These are phyloP conservation scores for Crucibulum laeve DNA, from an alignment of 768 basidiomycete genomes.

Conservation along the genomic window DNA sequence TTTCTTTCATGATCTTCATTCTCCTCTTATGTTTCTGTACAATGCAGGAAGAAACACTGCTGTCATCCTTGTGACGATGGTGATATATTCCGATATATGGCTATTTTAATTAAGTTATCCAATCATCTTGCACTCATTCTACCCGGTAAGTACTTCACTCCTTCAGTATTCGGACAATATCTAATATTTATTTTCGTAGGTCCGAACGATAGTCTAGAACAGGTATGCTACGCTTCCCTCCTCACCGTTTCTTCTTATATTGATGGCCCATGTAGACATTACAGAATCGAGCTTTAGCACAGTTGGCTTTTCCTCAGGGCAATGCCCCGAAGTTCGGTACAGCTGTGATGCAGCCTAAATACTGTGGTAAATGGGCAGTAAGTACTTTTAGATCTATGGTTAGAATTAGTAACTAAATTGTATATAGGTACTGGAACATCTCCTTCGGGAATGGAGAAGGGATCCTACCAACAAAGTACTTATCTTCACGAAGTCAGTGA, in stretches of 20 bases:
- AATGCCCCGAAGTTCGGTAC: conserved; percentile 54
- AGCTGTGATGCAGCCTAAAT: conserved; percentile 57
- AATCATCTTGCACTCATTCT: conserved; percentile 88
- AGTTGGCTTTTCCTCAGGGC: conserved; percentile 58
- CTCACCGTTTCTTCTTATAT: background rate
- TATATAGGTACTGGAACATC: conserved; percentile 56
- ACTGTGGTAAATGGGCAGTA: conserved; percentile 86
- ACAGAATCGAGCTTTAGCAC: conserved; percentile 59
- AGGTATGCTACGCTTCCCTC: conserved; percentile 33
- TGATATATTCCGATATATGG: conserved; percentile 74
- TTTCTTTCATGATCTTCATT: background rate
- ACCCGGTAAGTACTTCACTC: conserved; percentile 46
- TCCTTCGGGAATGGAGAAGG: conserved; percentile 65
- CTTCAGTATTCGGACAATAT: background rate
- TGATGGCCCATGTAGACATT: conserved; percentile 14
- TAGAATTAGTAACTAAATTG: background rate
- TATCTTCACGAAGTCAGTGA: conserved; percentile 91
- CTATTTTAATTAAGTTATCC: conserved; percentile 79
- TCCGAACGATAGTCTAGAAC: conserved; percentile 63
- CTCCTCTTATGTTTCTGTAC: conserved; percentile 4
- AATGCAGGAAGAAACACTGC: conserved; percentile 34
- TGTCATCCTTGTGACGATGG: conserved; percentile 48
- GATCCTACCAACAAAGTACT: conserved; percentile 79
- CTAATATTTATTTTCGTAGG: conserved; percentile 34
- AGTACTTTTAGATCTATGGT: conserved; percentile 16